These are phyloP conservation scores for Monosporascus sp. DNA, from an alignment of 2,329 filamentous ascomycete genomes.

Conservation along the genomic window DNA sequence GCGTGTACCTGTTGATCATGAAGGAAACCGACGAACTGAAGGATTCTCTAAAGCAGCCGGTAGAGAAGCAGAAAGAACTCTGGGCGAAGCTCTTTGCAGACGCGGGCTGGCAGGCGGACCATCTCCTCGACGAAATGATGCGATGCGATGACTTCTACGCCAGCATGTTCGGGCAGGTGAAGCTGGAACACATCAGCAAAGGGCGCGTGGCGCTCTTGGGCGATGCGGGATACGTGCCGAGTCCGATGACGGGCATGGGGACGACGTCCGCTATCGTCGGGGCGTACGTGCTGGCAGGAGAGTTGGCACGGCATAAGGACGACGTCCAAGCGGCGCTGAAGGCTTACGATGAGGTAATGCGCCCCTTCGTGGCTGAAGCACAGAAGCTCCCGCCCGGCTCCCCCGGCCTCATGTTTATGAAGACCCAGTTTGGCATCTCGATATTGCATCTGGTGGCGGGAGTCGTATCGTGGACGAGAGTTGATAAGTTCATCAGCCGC, in stretches of 20 bases:
- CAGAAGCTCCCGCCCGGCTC: constrained; percentile 27
- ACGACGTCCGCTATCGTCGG: constrained; percentile 43
- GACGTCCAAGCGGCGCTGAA: constrained; percentile 30
- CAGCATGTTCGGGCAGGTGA: constrained; percentile 39
- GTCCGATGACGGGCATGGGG: constrained; percentile 45
- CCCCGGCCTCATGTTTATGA: constrained; percentile 14
- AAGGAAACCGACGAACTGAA: constrained; percentile 3
- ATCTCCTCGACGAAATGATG: constrained; percentile 8
- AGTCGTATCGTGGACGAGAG: constrained; percentile 17
- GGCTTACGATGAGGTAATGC: constrained; percentile 39
- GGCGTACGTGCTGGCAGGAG: constrained; percentile 54
- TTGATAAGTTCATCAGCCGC: constrained; percentile 13
- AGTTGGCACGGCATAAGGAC: constrained; percentile 31
- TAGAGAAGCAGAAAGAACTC: constrained; percentile 14
- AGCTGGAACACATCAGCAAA: constrained; percentile 34
- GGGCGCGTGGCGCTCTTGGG: constrained; percentile 47
- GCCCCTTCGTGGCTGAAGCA: constrained; percentile 37
- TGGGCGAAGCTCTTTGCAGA: constrained; percentile 29
- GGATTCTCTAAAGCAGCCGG: constrained; percentile 7
- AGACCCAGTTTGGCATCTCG: constrained; percentile 16
- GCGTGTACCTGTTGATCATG: constrained; percentile 30
- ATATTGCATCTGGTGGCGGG: constrained; percentile 13
- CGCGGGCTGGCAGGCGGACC: constrained; percentile 15
- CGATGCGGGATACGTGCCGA: constrained; percentile 48
- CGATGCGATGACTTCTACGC: constrained; percentile 42